phyloP scores from a whole-genome alignment of 345 rosid species.

The Pistacia atlantica region DNA sequence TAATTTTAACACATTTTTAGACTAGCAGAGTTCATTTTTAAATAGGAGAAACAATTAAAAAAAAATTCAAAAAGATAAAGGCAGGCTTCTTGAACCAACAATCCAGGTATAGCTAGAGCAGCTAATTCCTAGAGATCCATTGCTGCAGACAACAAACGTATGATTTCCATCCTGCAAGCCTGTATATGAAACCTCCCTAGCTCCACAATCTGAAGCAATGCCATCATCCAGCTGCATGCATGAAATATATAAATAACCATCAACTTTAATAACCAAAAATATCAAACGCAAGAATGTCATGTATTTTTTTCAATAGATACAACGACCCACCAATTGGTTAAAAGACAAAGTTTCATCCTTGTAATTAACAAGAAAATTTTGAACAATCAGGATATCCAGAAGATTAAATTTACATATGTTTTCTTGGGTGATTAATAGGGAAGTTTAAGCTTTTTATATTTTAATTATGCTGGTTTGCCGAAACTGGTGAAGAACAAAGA shows the following conservation, averaged over 20 bases:
- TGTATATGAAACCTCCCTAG: constrained; percentile 45
- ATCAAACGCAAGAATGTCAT: neutral
- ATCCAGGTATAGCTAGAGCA: constrained; percentile 73
- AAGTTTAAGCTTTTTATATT: neutral
- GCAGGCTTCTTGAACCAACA: constrained; percentile 66
- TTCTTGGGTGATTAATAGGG: neutral
- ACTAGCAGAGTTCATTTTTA: neutral
- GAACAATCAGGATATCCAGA: neutral
- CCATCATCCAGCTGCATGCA: constrained; percentile 74
- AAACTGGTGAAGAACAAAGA: neutral
- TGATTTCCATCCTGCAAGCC: constrained; percentile 78
- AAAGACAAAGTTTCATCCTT: neutral
- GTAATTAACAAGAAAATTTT: neutral
- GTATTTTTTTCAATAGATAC: neutral
- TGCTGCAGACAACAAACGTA: constrained; percentile 69
- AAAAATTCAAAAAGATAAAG: constrained; percentile 20
- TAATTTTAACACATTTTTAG: neutral
- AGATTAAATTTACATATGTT: neutral
- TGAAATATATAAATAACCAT: constrained; percentile 1
- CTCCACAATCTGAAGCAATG: constrained; percentile 53
- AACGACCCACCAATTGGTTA: neutral
- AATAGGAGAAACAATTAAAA: constrained; percentile 4
- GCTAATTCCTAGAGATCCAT: constrained; percentile 50
- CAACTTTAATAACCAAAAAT: neutral
- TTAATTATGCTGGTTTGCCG: neutral